A percentile compares a stretch with the other conserved stretches of the same genome.
phyloP scores from a whole-genome alignment of 257 asterid species.

The Prunella vulgaris region DNA sequence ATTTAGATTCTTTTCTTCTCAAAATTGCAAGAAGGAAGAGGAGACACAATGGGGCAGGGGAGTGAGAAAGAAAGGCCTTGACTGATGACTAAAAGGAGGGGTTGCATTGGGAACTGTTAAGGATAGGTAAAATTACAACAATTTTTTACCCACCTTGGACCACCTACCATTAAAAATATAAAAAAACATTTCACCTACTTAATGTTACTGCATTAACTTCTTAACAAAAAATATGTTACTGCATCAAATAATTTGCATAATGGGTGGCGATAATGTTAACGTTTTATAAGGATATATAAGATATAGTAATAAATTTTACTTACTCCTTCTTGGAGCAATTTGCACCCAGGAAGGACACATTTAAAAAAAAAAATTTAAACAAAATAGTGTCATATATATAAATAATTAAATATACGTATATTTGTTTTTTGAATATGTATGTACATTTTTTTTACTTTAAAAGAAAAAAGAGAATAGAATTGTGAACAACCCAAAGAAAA shows the following conservation, averaged over 20 bases:
- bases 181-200: constrained; percentile 13
- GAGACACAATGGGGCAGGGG: constrained; percentile 3
- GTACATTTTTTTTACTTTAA: too few species aligned
- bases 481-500: too few species aligned
- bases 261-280: background rate
- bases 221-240: too few species aligned
- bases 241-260: background rate
- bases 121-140: constrained; percentile 39
- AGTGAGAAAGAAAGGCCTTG: constrained; percentile 11
- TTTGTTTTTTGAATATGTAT: too few species aligned
- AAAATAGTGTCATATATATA: too few species aligned
- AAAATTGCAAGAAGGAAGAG: constrained; percentile 1
- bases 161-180: constrained; percentile 11
- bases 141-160: constrained; percentile 36
- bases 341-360: too few species aligned
- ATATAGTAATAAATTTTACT: too few species aligned
- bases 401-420: too few species aligned
- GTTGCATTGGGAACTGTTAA: constrained; percentile 37
- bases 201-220: background rate
- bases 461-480: too few species aligned
- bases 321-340: too few species aligned
- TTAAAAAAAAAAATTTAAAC: too few species aligned
- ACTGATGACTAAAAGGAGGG: constrained; percentile 1
- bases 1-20: background rate
- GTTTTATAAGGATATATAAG: too few species aligned